A percentile compares a stretch with the other conserved stretches of the same genome.
Conservation (phyloP, 106 monocot species). For the Platanthera guangdongensis region DNA sequence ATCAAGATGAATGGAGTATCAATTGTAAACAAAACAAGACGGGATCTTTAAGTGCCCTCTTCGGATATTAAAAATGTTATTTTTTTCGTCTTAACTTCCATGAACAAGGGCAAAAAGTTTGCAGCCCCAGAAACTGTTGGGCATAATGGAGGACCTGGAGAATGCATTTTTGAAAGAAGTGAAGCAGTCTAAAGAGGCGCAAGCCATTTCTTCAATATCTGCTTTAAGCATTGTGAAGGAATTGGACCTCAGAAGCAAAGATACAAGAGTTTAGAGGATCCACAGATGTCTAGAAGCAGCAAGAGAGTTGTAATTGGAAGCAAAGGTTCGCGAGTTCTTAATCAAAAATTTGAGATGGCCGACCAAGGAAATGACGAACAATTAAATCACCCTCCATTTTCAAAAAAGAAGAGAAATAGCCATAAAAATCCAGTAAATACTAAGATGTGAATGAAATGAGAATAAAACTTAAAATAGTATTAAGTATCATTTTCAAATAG, state of each 20-base stretch:
- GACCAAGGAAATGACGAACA: background rate
- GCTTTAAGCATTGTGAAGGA: background rate
- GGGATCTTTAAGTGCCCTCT: constrained; percentile 8
- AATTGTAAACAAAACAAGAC: constrained; percentile 2
- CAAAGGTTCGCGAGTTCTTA: constrained; percentile 13
- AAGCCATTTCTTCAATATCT: background rate
- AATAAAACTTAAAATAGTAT: too few relatives aligned
- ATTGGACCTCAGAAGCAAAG: constrained; percentile 10
- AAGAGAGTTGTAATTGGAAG: constrained; percentile 20
- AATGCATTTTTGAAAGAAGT: constrained; percentile 11
- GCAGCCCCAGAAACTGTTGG: constrained; percentile 7
- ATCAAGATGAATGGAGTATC: background rate
- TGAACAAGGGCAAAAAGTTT: constrained; percentile 13
- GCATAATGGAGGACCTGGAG: constrained; percentile 10
- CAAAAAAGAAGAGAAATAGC: too few relatives aligned
- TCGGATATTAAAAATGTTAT: too few relatives aligned
- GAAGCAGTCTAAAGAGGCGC: constrained; percentile 19
- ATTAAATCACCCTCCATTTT: too few relatives aligned
- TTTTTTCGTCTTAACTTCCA: too few relatives aligned
- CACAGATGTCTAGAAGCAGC: constrained; percentile 4
- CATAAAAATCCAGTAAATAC: too few relatives aligned
- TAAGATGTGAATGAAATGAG: too few relatives aligned
- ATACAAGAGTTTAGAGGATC: constrained; percentile 6
- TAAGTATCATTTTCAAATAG: too few relatives aligned
- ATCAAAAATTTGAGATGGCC: constrained; percentile 3